A percentile compares a stretch with the other conserved stretches of the same genome.
These are phyloP conservation scores for Brassica hybrid DNA, from an alignment of 441 rosid species.

Conservation along the genomic window DNA sequence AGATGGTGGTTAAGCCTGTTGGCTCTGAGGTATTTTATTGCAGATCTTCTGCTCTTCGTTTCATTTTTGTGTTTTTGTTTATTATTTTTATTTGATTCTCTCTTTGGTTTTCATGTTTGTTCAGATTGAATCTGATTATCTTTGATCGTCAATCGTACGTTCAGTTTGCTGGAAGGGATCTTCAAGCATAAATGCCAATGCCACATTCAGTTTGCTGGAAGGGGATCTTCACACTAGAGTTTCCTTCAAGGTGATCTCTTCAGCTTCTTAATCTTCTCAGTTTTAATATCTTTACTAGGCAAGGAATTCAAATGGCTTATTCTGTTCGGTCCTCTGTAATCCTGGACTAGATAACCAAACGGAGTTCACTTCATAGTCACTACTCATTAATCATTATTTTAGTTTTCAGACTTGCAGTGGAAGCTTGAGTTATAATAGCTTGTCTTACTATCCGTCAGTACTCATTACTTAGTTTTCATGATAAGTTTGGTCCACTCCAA, in stretches of 20 bases:
- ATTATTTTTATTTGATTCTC: too few species aligned
- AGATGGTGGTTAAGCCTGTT: neutral
- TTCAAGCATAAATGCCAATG: conserved; percentile 43
- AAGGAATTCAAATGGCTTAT: conserved; percentile 3
- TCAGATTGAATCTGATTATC: too few species aligned
- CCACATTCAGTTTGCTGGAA: neutral
- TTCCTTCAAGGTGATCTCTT: conserved; percentile 74
- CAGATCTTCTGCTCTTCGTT: neutral
- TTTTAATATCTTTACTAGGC: conserved; percentile 10
- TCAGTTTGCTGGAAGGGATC: conserved; percentile 65
- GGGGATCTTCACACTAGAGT: conserved; percentile 70
- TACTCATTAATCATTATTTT: conserved; percentile 9
- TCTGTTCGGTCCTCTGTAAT: neutral
- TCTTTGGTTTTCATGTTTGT: too few species aligned
- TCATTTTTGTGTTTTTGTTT: too few species aligned
- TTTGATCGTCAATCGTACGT: conserved; percentile 47
- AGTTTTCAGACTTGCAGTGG: neutral
- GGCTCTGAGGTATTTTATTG: neutral
- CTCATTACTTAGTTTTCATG: neutral
- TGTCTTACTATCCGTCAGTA: neutral
- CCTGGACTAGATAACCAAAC: neutral
- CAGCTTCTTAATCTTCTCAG: neutral
- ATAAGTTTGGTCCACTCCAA: neutral
- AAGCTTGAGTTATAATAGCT: neutral
- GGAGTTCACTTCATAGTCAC: conserved; percentile 3